Evolutionary conservation across 208 protist genomes (phyloP).

Genomic region (Trypanosoma melophagium): DNA sequence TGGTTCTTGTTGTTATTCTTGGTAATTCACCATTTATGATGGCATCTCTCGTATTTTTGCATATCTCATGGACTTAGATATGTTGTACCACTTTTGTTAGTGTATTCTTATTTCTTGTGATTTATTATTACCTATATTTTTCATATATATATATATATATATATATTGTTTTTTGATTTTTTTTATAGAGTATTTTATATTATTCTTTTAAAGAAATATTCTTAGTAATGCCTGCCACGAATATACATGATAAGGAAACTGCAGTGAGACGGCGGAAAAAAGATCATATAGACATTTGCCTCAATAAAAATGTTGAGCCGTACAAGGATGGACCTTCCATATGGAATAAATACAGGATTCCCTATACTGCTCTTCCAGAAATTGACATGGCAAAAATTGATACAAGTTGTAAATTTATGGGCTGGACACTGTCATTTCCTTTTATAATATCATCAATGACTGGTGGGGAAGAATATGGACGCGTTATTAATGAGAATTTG

Average conservation of each 20-base stretch:
- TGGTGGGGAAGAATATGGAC: conserved; percentile 85
- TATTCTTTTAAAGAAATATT: conserved; percentile 4
- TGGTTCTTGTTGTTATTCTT: conserved; percentile 16
- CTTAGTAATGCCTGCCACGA: neutral
- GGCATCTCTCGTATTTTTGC: neutral
- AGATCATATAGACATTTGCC: conserved; percentile 91
- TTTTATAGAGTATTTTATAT: neutral
- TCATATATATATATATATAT: neutral
- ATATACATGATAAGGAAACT: conserved; percentile 54
- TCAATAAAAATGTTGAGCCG: conserved; percentile 83
- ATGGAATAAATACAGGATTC: conserved; percentile 79
- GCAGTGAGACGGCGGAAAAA: conserved; percentile 79
- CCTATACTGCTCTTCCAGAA: conserved; percentile 88
- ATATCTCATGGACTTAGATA: neutral
- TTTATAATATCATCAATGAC: conserved; percentile 92
- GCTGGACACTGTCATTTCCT: conserved; percentile 76
- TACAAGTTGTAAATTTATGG: conserved; percentile 72
- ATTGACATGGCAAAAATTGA: conserved; percentile 79
- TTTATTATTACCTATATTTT: conserved; percentile 2
- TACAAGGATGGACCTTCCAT: conserved; percentile 58
- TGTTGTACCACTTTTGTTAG: no score
- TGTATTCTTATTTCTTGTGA: conserved; percentile 6
- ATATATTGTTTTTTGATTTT: conserved; percentile 3
- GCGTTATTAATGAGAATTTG: conserved; percentile 91
- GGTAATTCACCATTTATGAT: neutral